These are phyloP conservation scores for Torrubiellomyces zombiae DNA, from an alignment of 2,329 filamentous ascomycete species.

Conservation along the genomic window DNA sequence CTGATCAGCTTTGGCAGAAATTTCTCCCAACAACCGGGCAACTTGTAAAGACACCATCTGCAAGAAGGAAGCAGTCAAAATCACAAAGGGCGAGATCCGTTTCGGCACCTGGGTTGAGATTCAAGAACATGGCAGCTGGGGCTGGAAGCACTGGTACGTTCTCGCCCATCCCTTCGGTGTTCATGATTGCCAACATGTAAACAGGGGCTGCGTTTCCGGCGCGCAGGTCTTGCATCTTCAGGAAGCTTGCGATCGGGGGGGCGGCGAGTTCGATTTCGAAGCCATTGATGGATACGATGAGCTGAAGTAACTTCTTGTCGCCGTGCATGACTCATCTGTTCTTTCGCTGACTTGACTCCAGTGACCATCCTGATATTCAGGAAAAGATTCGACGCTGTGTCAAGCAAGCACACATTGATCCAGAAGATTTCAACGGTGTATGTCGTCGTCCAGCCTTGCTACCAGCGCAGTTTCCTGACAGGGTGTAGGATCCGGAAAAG, in stretches of 20 bases:
- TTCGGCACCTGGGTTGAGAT: constrained; percentile 58
- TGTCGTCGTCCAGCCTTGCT: constrained; percentile 18
- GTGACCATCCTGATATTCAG: constrained; percentile 42
- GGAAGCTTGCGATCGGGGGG: constrained; percentile 29
- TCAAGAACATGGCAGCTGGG: constrained; percentile 44
- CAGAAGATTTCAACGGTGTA: constrained; percentile 82
- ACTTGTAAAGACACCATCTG: constrained; percentile 59
- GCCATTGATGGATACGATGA: constrained; percentile 71
- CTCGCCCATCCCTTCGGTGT: constrained; percentile 1
- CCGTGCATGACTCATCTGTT: not conserved
- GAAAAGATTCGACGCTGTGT: constrained; percentile 60
- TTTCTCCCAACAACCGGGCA: constrained; percentile 54
- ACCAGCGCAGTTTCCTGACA: too few relatives aligned
- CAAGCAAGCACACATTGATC: constrained; percentile 61
- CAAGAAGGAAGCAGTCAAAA: constrained; percentile 53
- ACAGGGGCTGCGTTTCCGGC: constrained; percentile 79
- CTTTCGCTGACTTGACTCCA: constrained; percentile 8
- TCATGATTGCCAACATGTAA: too few relatives aligned
- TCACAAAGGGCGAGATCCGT: constrained; percentile 63
- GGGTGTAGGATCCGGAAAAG: constrained; percentile 49
- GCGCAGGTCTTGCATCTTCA: constrained; percentile 51
- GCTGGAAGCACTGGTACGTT: constrained; percentile 71
- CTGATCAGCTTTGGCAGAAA: too few relatives aligned
- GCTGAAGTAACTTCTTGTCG: constrained; percentile 27
- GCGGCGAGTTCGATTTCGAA: constrained; percentile 41